Base-by-base conservation (phyloP, 352 stramenopile species). In the Globisporangium emineosum region DNA sequence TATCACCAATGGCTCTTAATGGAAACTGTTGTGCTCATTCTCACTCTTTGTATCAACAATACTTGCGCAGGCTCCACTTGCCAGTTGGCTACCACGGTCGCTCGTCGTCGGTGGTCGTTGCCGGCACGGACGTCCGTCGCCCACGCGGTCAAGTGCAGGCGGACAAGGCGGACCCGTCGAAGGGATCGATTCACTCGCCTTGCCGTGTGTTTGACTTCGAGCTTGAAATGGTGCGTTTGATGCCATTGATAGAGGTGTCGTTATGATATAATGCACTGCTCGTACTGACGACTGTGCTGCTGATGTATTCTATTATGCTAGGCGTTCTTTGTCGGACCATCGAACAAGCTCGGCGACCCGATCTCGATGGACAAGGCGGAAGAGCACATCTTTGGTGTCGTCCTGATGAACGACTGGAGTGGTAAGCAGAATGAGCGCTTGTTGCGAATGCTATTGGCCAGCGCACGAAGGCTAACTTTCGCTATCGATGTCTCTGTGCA, bases 391-490 rank as follows among this genome's bases (percentile, higher is more conserved):
- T 99, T 99, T 78, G 97, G 97, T 8, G 91, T 98, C 63, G 92
- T 98, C 35, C 70, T 99, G 30, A 97, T 99, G 88, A 99, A 99
- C 76, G 96, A 99, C 75, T 99, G 97, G 97, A 98, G 90, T 47
- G 96, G 96, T 93, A 69, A 57, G 72, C 66, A 19, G 15, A 5
- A 19, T 21, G 52, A 17, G 33, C n/a, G 0, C 25, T 43, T n/a
- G 2, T 21, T 49, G 17, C 15, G 50, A 56, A 25, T 23, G 17
- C 23, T 2, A 55, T 35, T 37, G 49, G 13, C 19, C 12, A 33
- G 15, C 10, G 25, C 21, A 5, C 45, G 8, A 53, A 32, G 13
- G 13, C 19, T 63, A 5, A 27, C 35, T 57, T 15, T 50, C 25
- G 17, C 1, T 33, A 7, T 35, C 19, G 25, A 27, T 19, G 33